Evolutionary conservation across 129 eudicot species (phyloP).

Genomic region (Flaveria ramosissima): DNA sequence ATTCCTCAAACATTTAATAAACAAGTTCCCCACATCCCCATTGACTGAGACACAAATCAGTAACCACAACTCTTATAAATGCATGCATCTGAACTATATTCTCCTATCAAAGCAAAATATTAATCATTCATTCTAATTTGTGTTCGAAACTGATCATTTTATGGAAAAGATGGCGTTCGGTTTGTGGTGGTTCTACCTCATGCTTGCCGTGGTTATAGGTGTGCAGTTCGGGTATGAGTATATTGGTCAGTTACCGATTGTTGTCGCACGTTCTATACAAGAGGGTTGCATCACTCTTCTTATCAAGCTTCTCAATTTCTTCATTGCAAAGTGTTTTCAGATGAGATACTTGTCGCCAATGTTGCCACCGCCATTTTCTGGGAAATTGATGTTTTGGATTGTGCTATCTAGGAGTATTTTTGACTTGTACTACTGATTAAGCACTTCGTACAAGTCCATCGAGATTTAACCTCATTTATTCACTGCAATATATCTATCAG

Average conservation of each 20-base stretch:
- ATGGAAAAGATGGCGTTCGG: background rate
- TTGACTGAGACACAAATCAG: background rate
- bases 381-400: constrained; percentile 31
- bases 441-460: no score
- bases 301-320: constrained; percentile 33
- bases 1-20: background rate
- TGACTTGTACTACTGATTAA: constrained; percentile 10
- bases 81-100: background rate
- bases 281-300: constrained; percentile 29
- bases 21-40: background rate
- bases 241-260: background rate
- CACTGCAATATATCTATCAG: no score
- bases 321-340: constrained; percentile 32
- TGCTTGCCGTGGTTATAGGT: background rate
- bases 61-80: background rate
- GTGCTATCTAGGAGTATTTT: constrained; percentile 17
- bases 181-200: constrained; percentile 4
- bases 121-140: background rate
- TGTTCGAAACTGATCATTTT: background rate
- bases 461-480: no score
- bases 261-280: background rate
- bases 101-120: background rate
- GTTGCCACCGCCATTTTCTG: constrained; percentile 19
- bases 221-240: background rate
- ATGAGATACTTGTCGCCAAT: constrained; percentile 27